Evolutionary conservation across 306 rosid species (phyloP).

Genomic region (Astragalus membranaceus): DNA sequence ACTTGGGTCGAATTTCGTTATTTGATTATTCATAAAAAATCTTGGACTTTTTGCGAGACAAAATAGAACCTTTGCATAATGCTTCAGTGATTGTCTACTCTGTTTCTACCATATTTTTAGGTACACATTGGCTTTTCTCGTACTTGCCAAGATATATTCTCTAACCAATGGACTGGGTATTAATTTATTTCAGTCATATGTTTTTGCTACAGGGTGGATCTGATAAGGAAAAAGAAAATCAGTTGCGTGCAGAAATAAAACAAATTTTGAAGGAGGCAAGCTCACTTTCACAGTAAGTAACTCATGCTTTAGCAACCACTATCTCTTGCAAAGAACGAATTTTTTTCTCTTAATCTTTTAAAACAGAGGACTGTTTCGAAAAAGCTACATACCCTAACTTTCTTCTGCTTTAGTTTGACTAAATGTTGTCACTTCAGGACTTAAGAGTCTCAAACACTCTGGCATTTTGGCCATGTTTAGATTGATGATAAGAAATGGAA

Average conservation of each 20-base stretch:
- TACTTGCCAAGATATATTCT: neutral
- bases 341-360: no score
- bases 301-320: neutral
- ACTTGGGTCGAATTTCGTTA: neutral
- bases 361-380: no score
- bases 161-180: neutral
- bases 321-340: neutral
- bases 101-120: neutral
- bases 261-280: conserved; percentile 70
- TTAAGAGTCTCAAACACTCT: neutral
- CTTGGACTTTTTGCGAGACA: neutral
- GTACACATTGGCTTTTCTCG: neutral
- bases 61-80: neutral
- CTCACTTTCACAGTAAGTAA: conserved; percentile 76
- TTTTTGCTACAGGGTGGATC: conserved; percentile 41
- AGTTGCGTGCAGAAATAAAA: conserved; percentile 59
- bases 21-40: neutral
- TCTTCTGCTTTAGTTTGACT: neutral
- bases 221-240: conserved; percentile 31
- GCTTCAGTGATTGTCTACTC: neutral
- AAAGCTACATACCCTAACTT: neutral
- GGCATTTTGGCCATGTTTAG: neutral
- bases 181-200: neutral
- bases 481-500: neutral
- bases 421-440: neutral